Base-by-base conservation (phyloP, 1,284 basidiomycete species). In the Trametes hirsuta region DNA sequence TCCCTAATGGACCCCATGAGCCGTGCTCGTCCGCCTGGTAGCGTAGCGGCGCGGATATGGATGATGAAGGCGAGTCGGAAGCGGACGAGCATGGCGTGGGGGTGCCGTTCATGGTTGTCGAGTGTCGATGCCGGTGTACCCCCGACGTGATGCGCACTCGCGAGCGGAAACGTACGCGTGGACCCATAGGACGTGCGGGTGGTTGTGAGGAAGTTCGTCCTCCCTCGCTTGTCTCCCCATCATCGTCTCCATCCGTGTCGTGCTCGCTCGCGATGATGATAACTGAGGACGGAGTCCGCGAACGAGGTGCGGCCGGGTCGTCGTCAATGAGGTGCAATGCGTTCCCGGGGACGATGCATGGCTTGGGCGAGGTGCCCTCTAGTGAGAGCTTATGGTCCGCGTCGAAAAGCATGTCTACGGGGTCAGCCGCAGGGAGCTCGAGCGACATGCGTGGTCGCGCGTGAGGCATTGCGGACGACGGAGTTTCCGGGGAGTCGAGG, bases 41-140 rank as follows among this genome's bases (percentile, higher is more conserved):
- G 44, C 84, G 85, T 35, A 91, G 76, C 12, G 90, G 88, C 1
- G 82, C 90, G 30, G 88, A 90, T 65, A 91, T 86, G 37, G 88
- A 89, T 4, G 88, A 90, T 10, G 87, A 89, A 1, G 81, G 81
- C 1, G 88, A 90, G 45, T 80, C 79, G 5, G 85, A 86, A 30
- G 75, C 68, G 25, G 84, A 83, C 5, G 84, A 84, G 18, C 67
- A 66, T 30, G 68, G 65, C 55, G 69, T 66, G 35, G 58, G 58
- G 21, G 58, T 62, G 36, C 61, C 62, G 25, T 62, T 61, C 5
- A 54, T 53, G 44, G 58, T 50, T 34, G 53, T 47, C 50, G 48
- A 58, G 57, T 71, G 67, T 37, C 66, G 59, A 50, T 75, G 75
- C 47, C 72, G 73, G 24, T 75, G 74, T 52, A 80, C 61, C 42